Evolutionary conservation across 129 eudicot species (phyloP), one percentile per base, ranked within the genome.

Genomic region (Chrysanthemum lavandulifolium): DNA sequence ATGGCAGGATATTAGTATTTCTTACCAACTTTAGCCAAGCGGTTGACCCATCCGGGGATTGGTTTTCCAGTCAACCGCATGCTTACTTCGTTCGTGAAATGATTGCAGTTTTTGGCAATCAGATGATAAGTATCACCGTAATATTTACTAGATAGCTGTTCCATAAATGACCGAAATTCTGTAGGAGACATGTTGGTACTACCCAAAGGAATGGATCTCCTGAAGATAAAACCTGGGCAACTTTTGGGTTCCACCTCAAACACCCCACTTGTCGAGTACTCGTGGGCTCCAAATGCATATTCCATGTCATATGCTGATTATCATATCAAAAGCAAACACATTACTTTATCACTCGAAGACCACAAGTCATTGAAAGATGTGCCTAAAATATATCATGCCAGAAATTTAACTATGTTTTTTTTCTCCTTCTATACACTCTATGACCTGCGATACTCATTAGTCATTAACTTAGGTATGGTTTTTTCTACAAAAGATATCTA

Each of bases 41-140:
- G 92, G 75, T 94, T 94, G 47, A 94, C 93, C 98, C 98, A 94
- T 33, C 96, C 97, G 55, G 98, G 98, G 55, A 94, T 90, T 69
- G 87, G 81, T 79, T 86, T 86, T 70, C 97, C 92, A 11, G 97
- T 91, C 71, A 91, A 82, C 47, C 73, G 92, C 74, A 69, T 54
- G 66, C 92, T 80, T 36, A 88, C 96, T 82, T 91, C 97, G 56
- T 91, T 90, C 58, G 92, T 88, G 48, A 91, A 91, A 83, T 91
- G 97, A 73, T 91, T 91, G 85, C 97, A 91, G 56, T 91, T 91
- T 81, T 91, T 91, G 51, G 92, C 89, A 82, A 91, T 88, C 84
- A 91, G 68, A 80, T 91, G 90, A 76, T 91, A 91, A 6, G 88
- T 76, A 45, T 91, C 96, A 36, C 96, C 97, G 21, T 86, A 90